A percentile compares a stretch with the other conserved stretches of the same genome.
Conservation (phyloP, 2,329 filamentous ascomycete species). For the Knoxdaviesia capensis region DNA sequence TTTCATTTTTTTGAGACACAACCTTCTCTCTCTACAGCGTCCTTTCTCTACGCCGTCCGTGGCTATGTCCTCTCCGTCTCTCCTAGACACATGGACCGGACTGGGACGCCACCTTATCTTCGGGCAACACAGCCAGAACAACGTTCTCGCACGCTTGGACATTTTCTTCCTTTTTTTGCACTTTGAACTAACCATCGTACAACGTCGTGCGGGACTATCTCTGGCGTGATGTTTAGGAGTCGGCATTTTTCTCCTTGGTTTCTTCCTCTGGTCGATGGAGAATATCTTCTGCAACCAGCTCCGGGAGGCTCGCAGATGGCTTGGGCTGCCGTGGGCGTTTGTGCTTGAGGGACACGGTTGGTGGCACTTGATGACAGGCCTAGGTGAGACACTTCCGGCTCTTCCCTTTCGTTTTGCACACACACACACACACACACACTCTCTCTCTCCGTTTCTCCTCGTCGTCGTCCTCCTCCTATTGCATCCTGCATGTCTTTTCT, state of each 20-base stretch:
- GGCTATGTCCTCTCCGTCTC: too few relatives aligned
- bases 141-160: too few relatives aligned
- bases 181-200: too few relatives aligned
- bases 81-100: too few relatives aligned
- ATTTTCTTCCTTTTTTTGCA: too few relatives aligned
- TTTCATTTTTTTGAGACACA: too few relatives aligned
- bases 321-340: conserved; percentile 65
- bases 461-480: too few relatives aligned
- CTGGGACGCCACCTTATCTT: too few relatives aligned
- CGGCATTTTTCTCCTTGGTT: conserved; percentile 52
- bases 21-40: too few relatives aligned
- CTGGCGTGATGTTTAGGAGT: conserved; percentile 26
- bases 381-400: conserved; percentile 23
- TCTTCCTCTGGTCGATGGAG: conserved; percentile 60
- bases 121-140: too few relatives aligned
- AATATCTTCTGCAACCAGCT: conserved; percentile 53
- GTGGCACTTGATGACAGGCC: conserved; percentile 64
- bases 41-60: too few relatives aligned
- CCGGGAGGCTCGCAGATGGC: conserved; percentile 40
- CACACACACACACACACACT: background rate
- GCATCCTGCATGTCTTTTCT: too few relatives aligned
- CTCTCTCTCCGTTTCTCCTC: background rate
- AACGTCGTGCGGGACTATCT: background rate
- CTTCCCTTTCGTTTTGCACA: background rate
- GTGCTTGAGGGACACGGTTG: conserved; percentile 38